Conservation (phyloP, 176 grass and related monocot genomes). For the Pharus latifolius region DNA sequence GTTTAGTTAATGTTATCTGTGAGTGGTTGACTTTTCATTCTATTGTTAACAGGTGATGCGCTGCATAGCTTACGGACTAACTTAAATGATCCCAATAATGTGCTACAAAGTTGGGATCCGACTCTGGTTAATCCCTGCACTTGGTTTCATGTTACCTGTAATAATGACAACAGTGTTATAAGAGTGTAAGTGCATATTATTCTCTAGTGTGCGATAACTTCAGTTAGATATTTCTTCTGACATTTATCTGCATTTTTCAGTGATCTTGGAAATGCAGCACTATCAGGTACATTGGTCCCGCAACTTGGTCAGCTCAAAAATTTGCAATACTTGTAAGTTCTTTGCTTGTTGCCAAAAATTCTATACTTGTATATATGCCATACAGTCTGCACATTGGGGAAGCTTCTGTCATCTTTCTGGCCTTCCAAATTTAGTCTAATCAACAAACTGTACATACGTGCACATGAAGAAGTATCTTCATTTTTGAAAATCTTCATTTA, state of each 20-base stretch:
- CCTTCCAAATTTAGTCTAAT: background rate
- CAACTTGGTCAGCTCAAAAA: conserved; percentile 95
- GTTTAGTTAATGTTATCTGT: background rate
- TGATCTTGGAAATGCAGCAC: conserved; percentile 92
- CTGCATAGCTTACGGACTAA: conserved; percentile 79
- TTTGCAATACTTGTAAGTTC: conserved; percentile 90
- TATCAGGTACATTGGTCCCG: conserved; percentile 80
- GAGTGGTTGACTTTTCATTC: conserved; percentile 3
- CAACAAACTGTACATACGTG: background rate
- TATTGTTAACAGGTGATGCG: conserved; percentile 75
- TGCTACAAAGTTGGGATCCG: conserved; percentile 95
- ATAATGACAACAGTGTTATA: conserved; percentile 95
- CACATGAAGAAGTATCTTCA: too few relatives aligned
- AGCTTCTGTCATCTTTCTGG: background rate
- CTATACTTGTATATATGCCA: background rate
- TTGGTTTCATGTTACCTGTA: conserved; percentile 98
- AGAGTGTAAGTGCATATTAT: conserved; percentile 72
- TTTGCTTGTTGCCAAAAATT: background rate
- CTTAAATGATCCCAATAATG: conserved; percentile 91
- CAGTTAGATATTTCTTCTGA: background rate
- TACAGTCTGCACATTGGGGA: conserved; percentile 1
- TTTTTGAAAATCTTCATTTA: too few relatives aligned
- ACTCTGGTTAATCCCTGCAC: conserved; percentile 95
- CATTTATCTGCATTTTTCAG: conserved; percentile 31
- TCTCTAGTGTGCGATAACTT: background rate